Percentiles rank a stretch among this genome's conserved stretches.
These are phyloP conservation scores for Orbilia javanica DNA, from an alignment of 2,329 filamentous ascomycete genomes.

Conservation along the genomic window DNA sequence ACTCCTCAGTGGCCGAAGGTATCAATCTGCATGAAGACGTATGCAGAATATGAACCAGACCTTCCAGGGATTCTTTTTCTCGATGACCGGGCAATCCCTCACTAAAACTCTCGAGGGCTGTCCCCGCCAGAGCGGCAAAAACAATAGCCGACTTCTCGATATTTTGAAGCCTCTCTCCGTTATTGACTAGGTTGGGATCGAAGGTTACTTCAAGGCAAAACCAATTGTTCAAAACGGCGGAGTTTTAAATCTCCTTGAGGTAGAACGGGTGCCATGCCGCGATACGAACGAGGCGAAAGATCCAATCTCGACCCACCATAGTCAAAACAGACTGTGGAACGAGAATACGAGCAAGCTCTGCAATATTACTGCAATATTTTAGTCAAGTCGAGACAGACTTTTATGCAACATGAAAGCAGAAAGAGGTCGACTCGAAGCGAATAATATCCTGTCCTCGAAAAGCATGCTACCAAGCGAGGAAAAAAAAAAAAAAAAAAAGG, in stretches of 20 bases:
- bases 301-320: background rate
- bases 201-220: background rate
- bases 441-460: constrained; percentile 49
- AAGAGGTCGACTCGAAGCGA: constrained; percentile 35
- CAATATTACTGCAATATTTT: constrained; percentile 47
- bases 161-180: background rate
- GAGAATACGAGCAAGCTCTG: constrained; percentile 38
- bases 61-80: constrained; percentile 11
- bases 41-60: constrained; percentile 41
- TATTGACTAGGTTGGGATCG: background rate
- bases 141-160: background rate
- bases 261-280: background rate
- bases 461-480: constrained; percentile 46
- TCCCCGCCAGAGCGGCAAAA: constrained; percentile 9
- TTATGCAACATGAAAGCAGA: constrained; percentile 16
- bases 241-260: background rate
- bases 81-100: constrained; percentile 19
- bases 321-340: background rate
- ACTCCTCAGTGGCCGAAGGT: constrained; percentile 7
- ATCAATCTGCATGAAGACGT: constrained; percentile 26
- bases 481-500: background rate
- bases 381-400: constrained; percentile 28
- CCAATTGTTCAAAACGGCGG: background rate
- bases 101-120: background rate
- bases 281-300: constrained; percentile 1